These are phyloP conservation scores for Sporothrix pseudoabietina DNA, from an alignment of 2,329 filamentous ascomycete genomes.

Conservation along the genomic window DNA sequence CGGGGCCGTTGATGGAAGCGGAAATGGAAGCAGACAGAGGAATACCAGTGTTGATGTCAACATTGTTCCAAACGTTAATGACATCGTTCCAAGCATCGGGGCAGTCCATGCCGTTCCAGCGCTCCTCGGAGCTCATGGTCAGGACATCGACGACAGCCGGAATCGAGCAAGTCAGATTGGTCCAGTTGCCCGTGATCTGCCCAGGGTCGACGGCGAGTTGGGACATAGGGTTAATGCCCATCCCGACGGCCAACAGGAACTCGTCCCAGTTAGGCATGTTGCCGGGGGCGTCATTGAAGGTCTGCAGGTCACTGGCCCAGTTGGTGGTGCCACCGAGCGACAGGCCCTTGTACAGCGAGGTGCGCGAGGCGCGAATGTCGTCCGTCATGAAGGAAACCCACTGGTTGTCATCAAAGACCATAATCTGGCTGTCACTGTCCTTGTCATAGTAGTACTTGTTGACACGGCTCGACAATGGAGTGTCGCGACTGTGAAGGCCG, in stretches of 20 bases:
- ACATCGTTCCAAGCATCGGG: conserved; percentile 39
- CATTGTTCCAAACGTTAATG: conserved; percentile 35
- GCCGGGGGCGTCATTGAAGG: conserved; percentile 13
- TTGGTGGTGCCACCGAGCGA: conserved; percentile 36
- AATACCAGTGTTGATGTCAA: conserved; percentile 24
- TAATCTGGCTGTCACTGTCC: conserved; percentile 30
- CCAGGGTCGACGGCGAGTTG: conserved; percentile 13
- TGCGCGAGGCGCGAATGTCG: conserved; percentile 31
- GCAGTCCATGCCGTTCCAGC: conserved; percentile 38
- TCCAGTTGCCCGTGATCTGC: conserved; percentile 37
- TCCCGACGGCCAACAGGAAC: conserved; percentile 21
- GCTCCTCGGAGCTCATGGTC: conserved; percentile 31
- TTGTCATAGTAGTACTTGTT: conserved; percentile 27
- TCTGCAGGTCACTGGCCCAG: conserved; percentile 38
- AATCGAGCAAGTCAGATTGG: conserved; percentile 35
- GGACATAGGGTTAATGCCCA: conserved; percentile 34
- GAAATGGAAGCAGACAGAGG: conserved; percentile 34
- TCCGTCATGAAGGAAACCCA: conserved; percentile 36
- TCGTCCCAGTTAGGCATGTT: conserved; percentile 29
- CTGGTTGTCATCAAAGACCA: conserved; percentile 32
- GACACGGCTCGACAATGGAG: neutral
- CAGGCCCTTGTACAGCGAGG: conserved; percentile 28
- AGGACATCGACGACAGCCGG: conserved; percentile 18
- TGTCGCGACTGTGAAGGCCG: neutral
- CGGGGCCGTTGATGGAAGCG: conserved; percentile 7